Conservation (phyloP, 495 filamentous ascomycete species). For the Xanthoparmelia taractica region DNA sequence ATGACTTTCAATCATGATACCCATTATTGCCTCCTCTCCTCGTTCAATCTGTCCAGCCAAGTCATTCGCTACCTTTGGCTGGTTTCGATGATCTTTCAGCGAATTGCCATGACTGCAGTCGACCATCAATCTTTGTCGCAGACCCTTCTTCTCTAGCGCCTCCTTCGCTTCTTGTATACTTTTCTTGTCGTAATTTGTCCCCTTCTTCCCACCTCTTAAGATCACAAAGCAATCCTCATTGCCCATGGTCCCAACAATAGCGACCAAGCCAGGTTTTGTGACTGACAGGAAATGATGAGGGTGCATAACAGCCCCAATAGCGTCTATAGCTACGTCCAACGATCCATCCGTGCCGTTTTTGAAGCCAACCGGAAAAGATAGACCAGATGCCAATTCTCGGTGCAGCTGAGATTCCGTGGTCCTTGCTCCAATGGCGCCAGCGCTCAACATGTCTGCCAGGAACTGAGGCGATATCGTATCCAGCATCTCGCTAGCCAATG, state of each 20-base stretch:
- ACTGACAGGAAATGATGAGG: slow-evolving; percentile 98
- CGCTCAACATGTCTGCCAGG: slow-evolving; percentile 87
- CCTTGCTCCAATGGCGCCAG: slow-evolving; percentile 90
- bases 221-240: slow-evolving; percentile 98
- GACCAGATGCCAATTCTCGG: slow-evolving; percentile 88
- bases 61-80: slow-evolving; percentile 80
- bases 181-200: slow-evolving; percentile 89
- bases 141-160: slow-evolving; percentile 72
- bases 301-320: slow-evolving; percentile 82
- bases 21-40: slow-evolving; percentile 83
- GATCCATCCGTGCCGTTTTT: slow-evolving; percentile 99
- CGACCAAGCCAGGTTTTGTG: slow-evolving; percentile 95
- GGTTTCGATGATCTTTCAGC: slow-evolving; percentile 65
- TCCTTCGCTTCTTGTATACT: slow-evolving; percentile 73
- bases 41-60: slow-evolving; percentile 78
- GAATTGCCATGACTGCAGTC: slow-evolving; percentile 89
- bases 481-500: slow-evolving; percentile 94
- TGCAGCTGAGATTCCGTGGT: slow-evolving; percentile 98
- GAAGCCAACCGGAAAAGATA: slow-evolving; percentile 97
- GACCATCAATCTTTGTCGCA: slow-evolving; percentile 88
- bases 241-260: slow-evolving; percentile 84
- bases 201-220: slow-evolving; percentile 79
- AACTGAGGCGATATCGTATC: slow-evolving; percentile 98
- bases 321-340: slow-evolving; percentile 89
- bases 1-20: slow-evolving; percentile 98